Conservation (phyloP, 495 filamentous ascomycete genomes). For the Neurospora sp. region DNA sequence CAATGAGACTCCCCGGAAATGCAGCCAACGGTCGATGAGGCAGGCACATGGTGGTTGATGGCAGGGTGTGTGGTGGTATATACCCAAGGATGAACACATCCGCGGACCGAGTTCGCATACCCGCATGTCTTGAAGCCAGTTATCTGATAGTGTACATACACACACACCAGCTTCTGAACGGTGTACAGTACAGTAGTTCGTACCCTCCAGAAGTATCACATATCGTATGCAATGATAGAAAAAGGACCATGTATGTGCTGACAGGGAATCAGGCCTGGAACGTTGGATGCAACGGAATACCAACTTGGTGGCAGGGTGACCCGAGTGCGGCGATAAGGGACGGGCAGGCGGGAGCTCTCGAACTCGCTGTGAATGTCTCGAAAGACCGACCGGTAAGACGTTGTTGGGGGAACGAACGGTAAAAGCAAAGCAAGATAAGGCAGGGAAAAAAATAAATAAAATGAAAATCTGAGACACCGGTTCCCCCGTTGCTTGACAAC, state of each 20-base stretch:
- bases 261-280: not conserved
- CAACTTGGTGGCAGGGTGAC: not conserved
- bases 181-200: not conserved
- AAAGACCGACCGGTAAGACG: not conserved
- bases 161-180: not conserved
- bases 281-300: not conserved
- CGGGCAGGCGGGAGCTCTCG: not conserved
- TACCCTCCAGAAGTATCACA: not conserved
- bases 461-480: not conserved
- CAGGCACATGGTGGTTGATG: not conserved
- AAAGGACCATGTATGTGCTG: not conserved
- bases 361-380: not conserved
- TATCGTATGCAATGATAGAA: not conserved
- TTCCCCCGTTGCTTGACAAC: not conserved
- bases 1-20: not conserved
- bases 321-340: not conserved
- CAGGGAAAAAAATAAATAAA: not conserved
- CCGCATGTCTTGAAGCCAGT: not conserved
- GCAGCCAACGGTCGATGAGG: not conserved
- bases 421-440: not conserved
- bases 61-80: not conserved
- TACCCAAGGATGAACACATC: not conserved
- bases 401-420: not conserved
- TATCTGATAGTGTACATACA: not conserved
- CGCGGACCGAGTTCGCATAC: not conserved